Evolutionary conservation across 306 rosid species (phyloP), one percentile per base, ranked within the genome.

Genomic region (Hylodesmum podocarpum): DNA sequence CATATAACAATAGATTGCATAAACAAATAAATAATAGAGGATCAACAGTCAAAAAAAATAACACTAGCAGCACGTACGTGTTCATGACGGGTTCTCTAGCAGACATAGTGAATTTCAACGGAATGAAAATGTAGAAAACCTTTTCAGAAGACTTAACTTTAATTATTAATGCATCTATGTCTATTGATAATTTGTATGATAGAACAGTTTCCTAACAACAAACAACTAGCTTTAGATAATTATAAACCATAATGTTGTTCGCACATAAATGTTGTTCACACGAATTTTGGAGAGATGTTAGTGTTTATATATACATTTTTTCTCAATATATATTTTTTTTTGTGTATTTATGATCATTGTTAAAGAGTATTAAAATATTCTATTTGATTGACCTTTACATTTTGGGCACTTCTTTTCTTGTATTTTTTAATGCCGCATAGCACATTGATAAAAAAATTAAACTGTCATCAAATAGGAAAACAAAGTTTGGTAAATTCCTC

Each of bases 181-280:
- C 53, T 51, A 33, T 49, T 64, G 29, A 4, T 76, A 5, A 15
- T 28, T 13, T 21, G 2, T 44, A 57, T n/a, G 44, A 78, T n/a
- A 31, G 10, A 53, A 13, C 41, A 80, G 43, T 64, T 63, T 54
- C 65, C 49, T 22, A 58, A 65, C 76, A 22, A 41, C 66, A 15
- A 53, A 24, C 72, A 65, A 28, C 84, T 75, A 65, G 37, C 84
- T 75, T 82, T 82, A n/a, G 27, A 55, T 41, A 80, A 72, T 72
- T 39, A 64, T 19, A 64, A 71, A 65, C 22, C 11, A 12, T 39
- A 65, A 39, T 21, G 51, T 40, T 65, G 28, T 18, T 8, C n/a
- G 47, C 47, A 16, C 68, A 33, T 62, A 34, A 62, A 36, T 63
- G 67, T 31, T 61, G 14, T 61, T 61, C 67, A 61, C 67, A 61